Conservation (phyloP, 2,329 filamentous ascomycete genomes). For the Stagonosporopsis rhizophila region DNA sequence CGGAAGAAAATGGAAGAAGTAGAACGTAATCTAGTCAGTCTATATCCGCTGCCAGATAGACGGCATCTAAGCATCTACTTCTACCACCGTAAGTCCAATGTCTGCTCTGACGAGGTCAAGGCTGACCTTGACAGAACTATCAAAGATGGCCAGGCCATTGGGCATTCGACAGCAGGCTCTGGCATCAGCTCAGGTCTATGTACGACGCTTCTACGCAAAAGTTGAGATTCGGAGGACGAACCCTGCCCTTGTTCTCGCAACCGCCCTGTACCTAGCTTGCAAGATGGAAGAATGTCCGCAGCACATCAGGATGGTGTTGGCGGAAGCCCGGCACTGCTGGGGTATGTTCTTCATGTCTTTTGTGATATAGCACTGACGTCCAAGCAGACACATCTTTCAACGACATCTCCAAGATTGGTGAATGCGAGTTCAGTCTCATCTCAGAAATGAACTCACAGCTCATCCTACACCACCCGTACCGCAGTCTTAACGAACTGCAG, state of each 20-base stretch:
- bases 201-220: constrained; percentile 90
- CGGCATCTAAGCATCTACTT: constrained; percentile 90
- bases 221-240: constrained; percentile 93
- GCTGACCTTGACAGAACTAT: constrained; percentile 62
- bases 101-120: neutral
- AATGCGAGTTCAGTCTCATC: constrained; percentile 93
- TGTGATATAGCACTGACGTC: constrained; percentile 12
- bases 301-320: constrained; percentile 89
- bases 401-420: constrained; percentile 84
- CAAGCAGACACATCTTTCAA: constrained; percentile 46
- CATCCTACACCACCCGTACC: constrained; percentile 90
- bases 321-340: constrained; percentile 77
- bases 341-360: constrained; percentile 27
- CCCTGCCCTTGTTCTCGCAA: constrained; percentile 90
- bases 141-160: constrained; percentile 83
- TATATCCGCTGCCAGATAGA: constrained; percentile 82
- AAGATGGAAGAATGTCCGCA: constrained; percentile 98
- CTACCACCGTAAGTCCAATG: constrained; percentile 72
- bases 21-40: constrained; percentile 74
- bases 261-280: constrained; percentile 91
- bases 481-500: constrained; percentile 76
- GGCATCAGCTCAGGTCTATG: constrained; percentile 92
- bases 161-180: constrained; percentile 88
- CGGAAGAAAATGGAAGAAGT: constrained; percentile 79
- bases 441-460: constrained; percentile 89